Evolutionary conservation across 768 basidiomycete species (phyloP).

Genomic region (Suillus hirtellus): DNA sequence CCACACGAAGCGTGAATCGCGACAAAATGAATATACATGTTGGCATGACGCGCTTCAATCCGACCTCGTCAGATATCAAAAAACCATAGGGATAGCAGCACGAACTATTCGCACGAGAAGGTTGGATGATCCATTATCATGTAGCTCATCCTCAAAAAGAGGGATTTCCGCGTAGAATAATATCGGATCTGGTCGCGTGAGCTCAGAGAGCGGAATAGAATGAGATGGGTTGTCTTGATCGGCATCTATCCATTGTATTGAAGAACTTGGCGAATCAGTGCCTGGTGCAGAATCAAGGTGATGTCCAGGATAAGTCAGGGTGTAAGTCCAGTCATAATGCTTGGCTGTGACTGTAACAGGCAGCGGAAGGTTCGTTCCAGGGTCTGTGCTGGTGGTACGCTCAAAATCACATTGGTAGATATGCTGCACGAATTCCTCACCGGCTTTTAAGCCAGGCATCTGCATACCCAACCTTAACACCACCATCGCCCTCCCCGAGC

Average conservation of each 20-base stretch:
- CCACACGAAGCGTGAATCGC: conserved; percentile 92
- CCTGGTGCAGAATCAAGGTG: conserved; percentile 5
- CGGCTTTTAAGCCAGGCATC: conserved; percentile 92
- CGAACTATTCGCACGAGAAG: conserved; percentile 85
- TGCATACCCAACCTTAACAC: conserved; percentile 92
- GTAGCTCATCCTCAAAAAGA: conserved; percentile 93
- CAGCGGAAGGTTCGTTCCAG: conserved; percentile 62
- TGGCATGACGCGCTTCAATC: conserved; percentile 89
- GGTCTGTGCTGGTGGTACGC: conserved; percentile 56
- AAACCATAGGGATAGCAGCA: conserved; percentile 13
- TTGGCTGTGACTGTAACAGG: conserved; percentile 76
- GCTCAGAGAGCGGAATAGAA: conserved; percentile 78
- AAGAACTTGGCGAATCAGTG: conserved; percentile 16
- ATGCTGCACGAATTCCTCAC: conserved; percentile 38
- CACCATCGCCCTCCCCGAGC: conserved; percentile 79
- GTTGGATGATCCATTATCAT: conserved; percentile 92
- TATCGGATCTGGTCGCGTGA: conserved; percentile 91
- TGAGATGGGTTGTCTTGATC: conserved; percentile 59
- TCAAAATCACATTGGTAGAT: conserved; percentile 24
- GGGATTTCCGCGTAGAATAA: conserved; percentile 97
- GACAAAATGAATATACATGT: conserved; percentile 88
- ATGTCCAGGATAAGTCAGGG: conserved; percentile 81
- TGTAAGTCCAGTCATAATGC: conserved; percentile 98
- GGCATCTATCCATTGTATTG: conserved; percentile 49
- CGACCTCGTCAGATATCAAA: neutral